Evolutionary conservation across 768 basidiomycete species (phyloP).

Genomic region (Hydnum rufescens): DNA sequence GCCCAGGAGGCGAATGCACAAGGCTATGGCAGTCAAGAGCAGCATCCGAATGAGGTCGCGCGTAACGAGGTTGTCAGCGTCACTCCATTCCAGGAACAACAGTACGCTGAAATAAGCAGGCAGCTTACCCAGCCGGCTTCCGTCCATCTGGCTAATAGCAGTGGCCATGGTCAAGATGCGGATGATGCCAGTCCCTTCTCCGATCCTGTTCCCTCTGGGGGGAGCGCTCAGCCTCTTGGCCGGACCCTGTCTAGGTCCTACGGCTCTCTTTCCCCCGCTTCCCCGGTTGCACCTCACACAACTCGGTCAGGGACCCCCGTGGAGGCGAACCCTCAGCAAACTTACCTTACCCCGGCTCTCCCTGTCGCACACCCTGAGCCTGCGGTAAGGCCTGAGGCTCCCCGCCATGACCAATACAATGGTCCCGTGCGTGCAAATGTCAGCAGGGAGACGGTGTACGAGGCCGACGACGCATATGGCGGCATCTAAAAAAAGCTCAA

Average conservation of each 20-base stretch:
- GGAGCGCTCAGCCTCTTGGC: background rate
- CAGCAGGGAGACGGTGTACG: too few species aligned
- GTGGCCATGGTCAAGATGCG: background rate
- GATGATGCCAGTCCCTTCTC: background rate
- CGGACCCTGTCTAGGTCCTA: background rate
- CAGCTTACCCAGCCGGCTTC: background rate
- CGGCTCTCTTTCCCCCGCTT: background rate
- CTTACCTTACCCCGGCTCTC: slow-evolving; percentile 9
- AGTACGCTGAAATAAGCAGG: background rate
- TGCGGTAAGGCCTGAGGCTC: too few species aligned
- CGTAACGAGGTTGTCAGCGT: background rate
- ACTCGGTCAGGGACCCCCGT: slow-evolving; percentile 12
- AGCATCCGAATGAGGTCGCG: background rate
- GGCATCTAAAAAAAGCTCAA: too few species aligned
- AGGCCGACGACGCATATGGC: slow-evolving; percentile 10
- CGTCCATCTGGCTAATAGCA: background rate
- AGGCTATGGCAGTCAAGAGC: background rate
- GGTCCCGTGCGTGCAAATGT: too few species aligned
- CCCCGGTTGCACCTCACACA: background rate
- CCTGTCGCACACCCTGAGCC: slow-evolving; percentile 6
- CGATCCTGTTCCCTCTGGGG: background rate
- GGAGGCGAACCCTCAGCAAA: slow-evolving; percentile 13
- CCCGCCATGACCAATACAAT: too few species aligned
- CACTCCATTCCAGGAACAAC: background rate
- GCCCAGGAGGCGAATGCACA: background rate